A percentile compares a stretch with the other conserved stretches of the same genome.
Evolutionary conservation across 1,284 basidiomycete species (phyloP).

Genomic region (Phellopilus nigrolimitatus): DNA sequence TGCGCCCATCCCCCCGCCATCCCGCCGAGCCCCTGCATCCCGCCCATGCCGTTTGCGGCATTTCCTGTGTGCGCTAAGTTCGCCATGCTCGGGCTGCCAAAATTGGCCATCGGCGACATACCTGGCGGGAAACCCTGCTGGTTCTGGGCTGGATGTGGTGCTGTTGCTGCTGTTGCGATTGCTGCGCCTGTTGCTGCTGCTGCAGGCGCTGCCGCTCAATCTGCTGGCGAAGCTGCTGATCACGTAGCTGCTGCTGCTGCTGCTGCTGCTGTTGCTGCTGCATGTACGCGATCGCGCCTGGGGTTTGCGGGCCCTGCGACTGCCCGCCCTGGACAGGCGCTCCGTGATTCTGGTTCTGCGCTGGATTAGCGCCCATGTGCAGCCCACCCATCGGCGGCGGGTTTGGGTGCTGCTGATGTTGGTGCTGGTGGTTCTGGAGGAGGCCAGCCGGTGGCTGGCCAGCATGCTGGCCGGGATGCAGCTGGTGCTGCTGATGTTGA

Average conservation of each 20-base stretch:
- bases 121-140: neutral
- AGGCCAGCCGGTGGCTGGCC: slow-evolving; percentile 33
- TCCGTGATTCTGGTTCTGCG: neutral
- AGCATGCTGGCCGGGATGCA: slow-evolving; percentile 34
- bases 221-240: slow-evolving; percentile 23
- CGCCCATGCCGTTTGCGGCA: slow-evolving; percentile 2
- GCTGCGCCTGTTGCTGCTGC: slow-evolving; percentile 18
- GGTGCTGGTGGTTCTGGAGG: slow-evolving; percentile 35
- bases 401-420: slow-evolving; percentile 29
- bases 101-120: slow-evolving; percentile 7
- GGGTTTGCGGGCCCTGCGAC: slow-evolving; percentile 9
- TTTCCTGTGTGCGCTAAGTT: neutral
- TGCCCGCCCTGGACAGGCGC: slow-evolving; percentile 5
- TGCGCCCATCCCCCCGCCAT: slow-evolving; percentile 6
- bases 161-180: slow-evolving; percentile 21
- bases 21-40: no score
- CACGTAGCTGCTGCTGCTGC: no score
- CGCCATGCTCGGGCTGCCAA: slow-evolving; percentile 4
- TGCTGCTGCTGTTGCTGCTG: slow-evolving; percentile 29
- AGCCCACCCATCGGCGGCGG: slow-evolving; percentile 31
- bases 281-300: slow-evolving; percentile 20
- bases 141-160: no score
- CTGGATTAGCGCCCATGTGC: slow-evolving; percentile 1
- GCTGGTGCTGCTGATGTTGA: neutral
- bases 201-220: slow-evolving; percentile 23